Evolutionary conservation across 176 grass and related monocot genomes (phyloP), one percentile per base, ranked within the genome.

Genomic region (Cymbopogon citratus): DNA sequence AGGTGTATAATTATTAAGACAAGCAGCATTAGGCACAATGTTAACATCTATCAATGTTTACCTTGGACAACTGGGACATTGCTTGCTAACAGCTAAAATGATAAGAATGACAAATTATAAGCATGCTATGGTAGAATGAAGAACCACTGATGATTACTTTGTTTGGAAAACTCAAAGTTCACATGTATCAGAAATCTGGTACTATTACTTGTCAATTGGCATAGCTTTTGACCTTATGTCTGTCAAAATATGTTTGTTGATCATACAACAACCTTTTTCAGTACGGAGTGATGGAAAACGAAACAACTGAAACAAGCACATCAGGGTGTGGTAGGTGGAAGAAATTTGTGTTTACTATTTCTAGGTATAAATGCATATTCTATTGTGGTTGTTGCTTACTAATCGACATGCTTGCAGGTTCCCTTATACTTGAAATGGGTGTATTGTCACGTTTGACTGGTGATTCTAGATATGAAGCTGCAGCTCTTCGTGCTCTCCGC

Each of bases 361-460:
- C 54, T 80, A 25, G 8, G 46, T 60, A 36, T 51, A 28, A 65
- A 67, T 56, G 64, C 63, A 73, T 79, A 65, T 29, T 85, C 34
- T 78, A 4, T 63, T 83, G 49, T 73, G 54, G 79, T 76, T 74
- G 80, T 49, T 74, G 24, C 83, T 85, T 64, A 87, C 24, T 54
- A 38, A 35, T 69, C 43, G 63, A 63, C 39, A 60, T 13, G 38
- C 72, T 60, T 88, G 61, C 75, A 95, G 92, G 95, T 57, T 98
- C 95, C 69, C 86, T 95, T 83, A 98, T 98, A 81, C 95, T 98
- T 78, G 95, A 98, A 91, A 98, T 98, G 95, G 95, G 95, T 69
- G 76, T 83, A 52, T 84, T 98, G 59, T 95, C 95, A 83, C 90
- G 88, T 76, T 87, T 98, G 78, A 95, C 88, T 31, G 90, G 95